Conservation (phyloP, 805 yeast species). For the Kluyveromyces wickerhamii region DNA sequence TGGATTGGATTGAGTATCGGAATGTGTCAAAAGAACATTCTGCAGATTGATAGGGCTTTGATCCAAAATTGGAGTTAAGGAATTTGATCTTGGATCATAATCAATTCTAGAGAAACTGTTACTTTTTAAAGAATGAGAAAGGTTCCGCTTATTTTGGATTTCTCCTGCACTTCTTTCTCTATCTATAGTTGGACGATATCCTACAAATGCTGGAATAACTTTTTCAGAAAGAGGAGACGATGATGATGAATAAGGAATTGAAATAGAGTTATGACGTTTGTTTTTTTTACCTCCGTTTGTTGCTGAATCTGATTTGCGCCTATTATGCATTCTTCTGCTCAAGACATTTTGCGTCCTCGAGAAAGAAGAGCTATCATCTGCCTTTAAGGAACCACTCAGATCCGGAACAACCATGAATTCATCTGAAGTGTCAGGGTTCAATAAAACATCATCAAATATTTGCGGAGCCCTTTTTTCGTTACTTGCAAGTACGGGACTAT, state of each 20-base stretch:
- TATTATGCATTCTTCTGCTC: slow-evolving; percentile 6
- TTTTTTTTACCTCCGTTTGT: slow-evolving; percentile 5
- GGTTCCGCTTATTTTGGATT: slow-evolving; percentile 4
- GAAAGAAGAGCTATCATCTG: background rate
- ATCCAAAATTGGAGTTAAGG: slow-evolving; percentile 1
- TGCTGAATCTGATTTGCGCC: slow-evolving; percentile 11
- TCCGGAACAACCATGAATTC: slow-evolving; percentile 10
- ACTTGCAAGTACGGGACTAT: slow-evolving; percentile 11
- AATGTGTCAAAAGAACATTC: background rate
- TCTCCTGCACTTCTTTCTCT: slow-evolving; percentile 19
- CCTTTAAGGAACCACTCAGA: background rate
- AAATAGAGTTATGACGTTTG: slow-evolving; percentile 5
- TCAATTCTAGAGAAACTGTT: slow-evolving; percentile 3
- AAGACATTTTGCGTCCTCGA: background rate
- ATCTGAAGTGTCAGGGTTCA: slow-evolving; percentile 18
- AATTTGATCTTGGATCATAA: slow-evolving; percentile 1
- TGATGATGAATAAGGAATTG: slow-evolving; percentile 6
- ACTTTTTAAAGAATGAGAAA: background rate
- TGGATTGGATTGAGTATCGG: background rate
- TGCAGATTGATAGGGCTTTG: background rate
- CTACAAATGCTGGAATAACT: slow-evolving; percentile 8
- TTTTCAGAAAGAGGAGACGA: slow-evolving; percentile 9
- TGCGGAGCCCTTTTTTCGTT: slow-evolving; percentile 10
- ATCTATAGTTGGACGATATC: slow-evolving; percentile 11
- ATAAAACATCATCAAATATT: slow-evolving; percentile 24